Evolutionary conservation across 495 filamentous ascomycete species (phyloP), one percentile per base, ranked within the genome.

Genomic region (Extremus antarcticus): DNA sequence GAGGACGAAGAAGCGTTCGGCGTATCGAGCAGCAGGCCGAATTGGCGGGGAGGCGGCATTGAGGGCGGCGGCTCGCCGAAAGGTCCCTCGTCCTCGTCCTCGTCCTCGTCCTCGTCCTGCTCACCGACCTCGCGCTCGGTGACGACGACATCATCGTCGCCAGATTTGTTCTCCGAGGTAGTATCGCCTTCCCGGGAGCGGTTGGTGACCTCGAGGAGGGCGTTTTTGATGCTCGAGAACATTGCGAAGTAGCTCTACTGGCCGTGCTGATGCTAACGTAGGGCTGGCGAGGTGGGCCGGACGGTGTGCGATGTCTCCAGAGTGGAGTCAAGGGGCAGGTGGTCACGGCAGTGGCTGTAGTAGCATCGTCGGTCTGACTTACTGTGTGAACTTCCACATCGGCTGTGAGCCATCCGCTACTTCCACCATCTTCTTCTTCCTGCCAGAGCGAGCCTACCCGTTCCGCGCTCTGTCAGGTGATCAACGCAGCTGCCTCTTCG

Each of bases 341-440:
- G 7, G 7, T 13, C 7, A 7, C 29, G 29, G 29, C 29, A 13
- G 29, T 35, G 29, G 29, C 13, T 4, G 29, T 13, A 35, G 4
- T 35, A 39, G 55, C 60, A 47, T 17, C 19, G n/a, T 32, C 15
- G 32, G 47, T 10, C 7, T 45, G 29, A 89, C 94, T 80, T 81
- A 98, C 92, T 98, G 92, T 73, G 92, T 98, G 76, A 98, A 98
- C 79, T 97, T 97, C 92, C 92, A 97, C 71, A 91, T 96, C 65
- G 88, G 57, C 61, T 60, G 80, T 73, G 79, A 85, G 72, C 85
- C 78, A 74, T 96, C 92, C 75, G 84, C 87, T 9, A 48, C 59
- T 77, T 95, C 92, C 75, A 92, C 90, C 92, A 98, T 98, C 74
- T 84, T 90, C 71, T 57, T 57, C 50, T 48, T 21, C 47, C n/a